Conservation (phyloP, 108 stramenopile species). For the Skeletonema potamos region DNA sequence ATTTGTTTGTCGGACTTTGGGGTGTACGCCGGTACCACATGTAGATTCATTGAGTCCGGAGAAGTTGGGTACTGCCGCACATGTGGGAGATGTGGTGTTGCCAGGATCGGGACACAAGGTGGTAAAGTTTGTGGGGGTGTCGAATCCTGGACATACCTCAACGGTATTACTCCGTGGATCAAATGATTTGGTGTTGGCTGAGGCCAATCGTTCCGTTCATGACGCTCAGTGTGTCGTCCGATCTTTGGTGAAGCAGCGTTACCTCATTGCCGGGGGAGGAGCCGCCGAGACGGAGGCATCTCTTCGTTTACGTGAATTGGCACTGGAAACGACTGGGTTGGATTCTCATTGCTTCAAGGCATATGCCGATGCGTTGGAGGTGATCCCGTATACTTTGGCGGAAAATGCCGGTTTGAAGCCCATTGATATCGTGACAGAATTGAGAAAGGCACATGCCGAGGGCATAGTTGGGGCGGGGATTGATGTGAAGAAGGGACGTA, state of each 20-base stretch:
- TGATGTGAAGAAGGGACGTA: slow-evolving; percentile 91
- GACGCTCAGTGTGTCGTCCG: slow-evolving; percentile 99
- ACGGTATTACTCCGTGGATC: slow-evolving; percentile 96
- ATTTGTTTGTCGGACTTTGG: slow-evolving; percentile 94
- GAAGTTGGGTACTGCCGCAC: slow-evolving; percentile 87
- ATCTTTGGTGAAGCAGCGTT: slow-evolving; percentile 93
- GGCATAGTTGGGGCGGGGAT: slow-evolving; percentile 91
- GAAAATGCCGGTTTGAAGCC: slow-evolving; percentile 99
- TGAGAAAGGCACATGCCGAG: slow-evolving; percentile 88
- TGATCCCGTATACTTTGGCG: slow-evolving; percentile 98
- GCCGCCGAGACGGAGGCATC: slow-evolving; percentile 96
- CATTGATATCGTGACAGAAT: slow-evolving; percentile 96
- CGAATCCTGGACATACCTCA: slow-evolving; percentile 88
- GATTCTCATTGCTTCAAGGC: slow-evolving; percentile 96
- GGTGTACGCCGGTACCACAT: slow-evolving; percentile 95
- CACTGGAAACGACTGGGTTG: slow-evolving; percentile 84
- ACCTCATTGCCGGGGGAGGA: slow-evolving; percentile 98
- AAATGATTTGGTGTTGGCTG: slow-evolving; percentile 97
- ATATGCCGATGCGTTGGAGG: slow-evolving; percentile 97
- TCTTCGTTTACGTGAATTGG: slow-evolving; percentile 76
- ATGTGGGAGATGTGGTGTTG: slow-evolving; percentile 93
- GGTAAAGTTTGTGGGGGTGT: slow-evolving; percentile 95
- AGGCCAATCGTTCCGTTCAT: slow-evolving; percentile 97
- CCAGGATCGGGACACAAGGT: slow-evolving; percentile 93
- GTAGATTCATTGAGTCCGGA: slow-evolving; percentile 89